Evolutionary conservation across 176 grass and related monocot genomes (phyloP).

Genomic region (Carex parvula): DNA sequence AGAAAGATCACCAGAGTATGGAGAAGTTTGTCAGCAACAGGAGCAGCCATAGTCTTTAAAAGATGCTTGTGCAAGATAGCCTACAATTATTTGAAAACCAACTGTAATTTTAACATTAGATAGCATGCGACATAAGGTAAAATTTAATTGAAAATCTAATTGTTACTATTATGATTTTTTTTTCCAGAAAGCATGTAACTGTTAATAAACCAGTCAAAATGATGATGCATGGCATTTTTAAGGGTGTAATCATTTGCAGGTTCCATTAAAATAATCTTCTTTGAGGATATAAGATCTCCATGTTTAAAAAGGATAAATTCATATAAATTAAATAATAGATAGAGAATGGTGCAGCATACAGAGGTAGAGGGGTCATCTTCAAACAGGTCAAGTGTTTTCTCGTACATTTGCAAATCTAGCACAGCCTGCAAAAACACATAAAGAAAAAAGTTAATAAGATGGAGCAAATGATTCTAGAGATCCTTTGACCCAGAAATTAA

Average conservation of each 20-base stretch:
- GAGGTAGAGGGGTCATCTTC: slow-evolving; percentile 79
- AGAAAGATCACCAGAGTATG: slow-evolving; percentile 54
- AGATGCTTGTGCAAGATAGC: slow-evolving; percentile 89
- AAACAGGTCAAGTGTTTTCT: slow-evolving; percentile 89
- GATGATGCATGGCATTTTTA: background rate
- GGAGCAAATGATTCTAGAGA: background rate
- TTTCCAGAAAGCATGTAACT: background rate
- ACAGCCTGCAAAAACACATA: slow-evolving; percentile 55
- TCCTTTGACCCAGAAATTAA: background rate
- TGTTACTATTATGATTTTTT: background rate
- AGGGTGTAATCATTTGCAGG: background rate
- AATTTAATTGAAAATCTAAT: slow-evolving; percentile 1
- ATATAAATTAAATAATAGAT: background rate
- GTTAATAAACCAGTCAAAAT: background rate
- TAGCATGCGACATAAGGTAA: slow-evolving; percentile 23
- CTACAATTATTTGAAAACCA: slow-evolving; percentile 40
- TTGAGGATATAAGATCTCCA: background rate
- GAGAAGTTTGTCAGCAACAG: slow-evolving; percentile 69
- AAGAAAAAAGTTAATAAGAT: background rate
- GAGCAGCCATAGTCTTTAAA: slow-evolving; percentile 65
- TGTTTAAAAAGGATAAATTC: background rate
- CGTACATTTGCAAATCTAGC: slow-evolving; percentile 87
- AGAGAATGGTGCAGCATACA: slow-evolving; percentile 43
- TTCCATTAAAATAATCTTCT: background rate
- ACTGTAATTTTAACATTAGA: slow-evolving; percentile 30